Base-by-base conservation (phyloP, 352 stramenopile genomes). In the Phytophthora citricola region DNA sequence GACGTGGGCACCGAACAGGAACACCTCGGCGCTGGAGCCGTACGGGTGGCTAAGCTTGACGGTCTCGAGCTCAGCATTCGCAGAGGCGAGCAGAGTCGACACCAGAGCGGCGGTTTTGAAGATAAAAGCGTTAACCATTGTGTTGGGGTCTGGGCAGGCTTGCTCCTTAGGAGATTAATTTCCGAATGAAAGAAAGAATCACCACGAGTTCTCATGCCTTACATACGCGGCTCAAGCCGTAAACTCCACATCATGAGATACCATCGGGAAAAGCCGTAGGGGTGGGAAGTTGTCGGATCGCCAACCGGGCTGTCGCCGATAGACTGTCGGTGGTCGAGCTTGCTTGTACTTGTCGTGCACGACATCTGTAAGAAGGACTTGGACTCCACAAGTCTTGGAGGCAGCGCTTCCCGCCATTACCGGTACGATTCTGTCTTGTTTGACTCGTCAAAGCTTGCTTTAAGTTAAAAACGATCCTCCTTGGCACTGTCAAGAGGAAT, bases 1-100 rank as follows among this genome's bases (percentile, higher is more conserved):
- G 0, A 97, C 70, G 12, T 91, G 93, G 0, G 92, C 89, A 10
- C 92, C 90, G 63, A 89, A 97, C 24, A 81, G 60, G 45, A 92
- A 88, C 8, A 98, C 66, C 45, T 85, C 69, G 8, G 73, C 73
- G 66, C 63, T 86, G 34, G 87, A 85, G 45, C 87, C 87, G 5
- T 73, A 85, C 46, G 76, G 65, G 60, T 94, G 81, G 55, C 52
- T 76, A 31, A 94, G 74, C 60, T 78, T 71, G 17, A 83, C 44
- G 2, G 68, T 75, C 61, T 78, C 31, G 60, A 84, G 53, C 73
- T 83, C 29, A 57, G 89, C 59, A 61, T 31, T 75, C 9, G 66
- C 69, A 46, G 63, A 59, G 5, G 53, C 58, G 31, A 73, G 41
- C 38, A 72, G 14, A 26, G 58, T 50, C 17, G 58, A 69, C 38